phyloP scores from a whole-genome alignment of 352 stramenopile genomes.

The Globisporangium echinulatum region DNA sequence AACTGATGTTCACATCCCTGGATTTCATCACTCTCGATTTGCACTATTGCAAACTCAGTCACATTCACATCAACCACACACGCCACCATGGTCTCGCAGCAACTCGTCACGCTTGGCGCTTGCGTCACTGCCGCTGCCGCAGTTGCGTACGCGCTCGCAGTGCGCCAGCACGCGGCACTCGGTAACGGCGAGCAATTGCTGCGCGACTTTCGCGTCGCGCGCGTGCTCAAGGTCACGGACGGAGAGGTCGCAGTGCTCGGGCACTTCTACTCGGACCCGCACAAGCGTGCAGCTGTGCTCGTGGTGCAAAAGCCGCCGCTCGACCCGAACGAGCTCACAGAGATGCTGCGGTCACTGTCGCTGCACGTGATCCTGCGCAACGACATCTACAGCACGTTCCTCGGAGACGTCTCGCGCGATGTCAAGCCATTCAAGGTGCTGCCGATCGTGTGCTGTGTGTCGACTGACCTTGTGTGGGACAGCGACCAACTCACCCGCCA shows the following conservation, averaged over 20 bases:
- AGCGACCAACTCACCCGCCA: too few species aligned
- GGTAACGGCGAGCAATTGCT: slow-evolving; percentile 34
- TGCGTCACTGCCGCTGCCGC: slow-evolving; percentile 20
- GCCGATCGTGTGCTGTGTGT: background rate
- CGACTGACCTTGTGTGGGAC: background rate
- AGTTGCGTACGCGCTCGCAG: slow-evolving; percentile 28
- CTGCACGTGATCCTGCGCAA: slow-evolving; percentile 68
- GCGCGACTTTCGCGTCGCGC: slow-evolving; percentile 49
- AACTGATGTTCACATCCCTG: too few species aligned
- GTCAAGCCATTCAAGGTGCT: slow-evolving; percentile 71
- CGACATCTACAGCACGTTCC: slow-evolving; percentile 80
- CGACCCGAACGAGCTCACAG: slow-evolving; percentile 31
- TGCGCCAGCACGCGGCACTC: slow-evolving; percentile 17
- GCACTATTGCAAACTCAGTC: too few species aligned
- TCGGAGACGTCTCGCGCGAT: slow-evolving; percentile 56
- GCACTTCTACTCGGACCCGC: slow-evolving; percentile 55
- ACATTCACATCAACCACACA: too few species aligned
- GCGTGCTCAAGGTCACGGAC: slow-evolving; percentile 61
- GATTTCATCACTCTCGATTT: too few species aligned
- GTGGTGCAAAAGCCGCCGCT: slow-evolving; percentile 62
- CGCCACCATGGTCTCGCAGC: background rate
- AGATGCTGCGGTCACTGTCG: slow-evolving; percentile 48
- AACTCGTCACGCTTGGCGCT: slow-evolving; percentile 21
- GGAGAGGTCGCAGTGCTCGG: slow-evolving; percentile 61
- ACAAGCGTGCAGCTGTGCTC: slow-evolving; percentile 58